phyloP scores from a whole-genome alignment of 768 basidiomycete species.

The Agaricus sinodeliciosus region DNA sequence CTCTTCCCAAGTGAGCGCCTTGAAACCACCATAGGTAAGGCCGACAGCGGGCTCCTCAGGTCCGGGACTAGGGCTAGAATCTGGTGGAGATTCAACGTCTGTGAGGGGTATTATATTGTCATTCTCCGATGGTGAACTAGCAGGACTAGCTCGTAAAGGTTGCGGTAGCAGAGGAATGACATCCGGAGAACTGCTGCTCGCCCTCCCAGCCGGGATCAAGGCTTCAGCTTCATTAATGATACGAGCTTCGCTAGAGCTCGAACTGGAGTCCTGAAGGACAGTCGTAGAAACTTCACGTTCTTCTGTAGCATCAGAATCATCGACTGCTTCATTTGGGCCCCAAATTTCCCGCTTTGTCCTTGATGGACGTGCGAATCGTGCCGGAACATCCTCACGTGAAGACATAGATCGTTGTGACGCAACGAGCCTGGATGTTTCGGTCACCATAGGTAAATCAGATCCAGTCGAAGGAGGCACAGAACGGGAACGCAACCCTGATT shows the following conservation, averaged over 20 bases:
- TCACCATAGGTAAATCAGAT: neutral
- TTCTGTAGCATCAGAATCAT: neutral
- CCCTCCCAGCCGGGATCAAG: neutral
- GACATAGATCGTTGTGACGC: neutral
- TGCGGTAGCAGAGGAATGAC: conserved; percentile 1
- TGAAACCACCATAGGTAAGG: conserved; percentile 25
- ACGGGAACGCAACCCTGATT: neutral
- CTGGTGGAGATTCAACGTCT: conserved; percentile 8
- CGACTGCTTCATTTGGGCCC: too few relatives aligned
- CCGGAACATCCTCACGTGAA: neutral
- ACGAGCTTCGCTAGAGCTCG: neutral
- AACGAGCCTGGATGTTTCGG: neutral
- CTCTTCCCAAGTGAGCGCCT: conserved; percentile 30
- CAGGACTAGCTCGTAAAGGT: neutral
- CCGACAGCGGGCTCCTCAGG: neutral
- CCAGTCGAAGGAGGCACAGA: neutral
- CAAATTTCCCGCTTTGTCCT: neutral
- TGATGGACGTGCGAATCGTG: neutral
- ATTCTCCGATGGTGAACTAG: neutral
- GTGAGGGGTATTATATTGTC: neutral
- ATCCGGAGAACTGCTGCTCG: neutral
- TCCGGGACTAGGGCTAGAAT: conserved; percentile 7
- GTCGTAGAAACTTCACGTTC: conserved; percentile 1
- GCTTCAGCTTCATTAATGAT: neutral
- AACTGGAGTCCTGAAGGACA: neutral